Percentiles rank a stretch among this genome's conserved stretches.
phyloP scores from a whole-genome alignment of 352 stramenopile genomes.

The Blastocystis sp. region DNA sequence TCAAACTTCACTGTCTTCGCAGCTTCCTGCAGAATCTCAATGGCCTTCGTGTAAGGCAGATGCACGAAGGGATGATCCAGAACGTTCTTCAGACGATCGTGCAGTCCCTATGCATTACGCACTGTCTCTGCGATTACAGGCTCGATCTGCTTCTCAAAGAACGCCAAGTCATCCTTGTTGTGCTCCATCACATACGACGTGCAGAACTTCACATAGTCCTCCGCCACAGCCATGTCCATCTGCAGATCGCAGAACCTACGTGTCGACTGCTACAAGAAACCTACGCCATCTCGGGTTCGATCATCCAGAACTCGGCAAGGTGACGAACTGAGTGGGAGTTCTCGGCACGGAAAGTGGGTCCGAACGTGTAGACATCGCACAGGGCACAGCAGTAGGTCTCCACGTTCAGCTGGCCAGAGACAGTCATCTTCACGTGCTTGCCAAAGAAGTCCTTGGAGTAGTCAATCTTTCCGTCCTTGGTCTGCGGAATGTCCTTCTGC shows the following conservation, averaged over 20 bases:
- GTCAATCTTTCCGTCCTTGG: conserved; percentile 67
- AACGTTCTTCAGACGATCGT: conserved; percentile 74
- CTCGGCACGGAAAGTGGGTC: conserved; percentile 94
- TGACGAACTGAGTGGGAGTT: conserved; percentile 94
- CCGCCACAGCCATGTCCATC: conserved; percentile 85
- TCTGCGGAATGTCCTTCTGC: conserved; percentile 56
- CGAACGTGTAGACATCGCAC: conserved; percentile 97
- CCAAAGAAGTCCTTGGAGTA: conserved; percentile 89
- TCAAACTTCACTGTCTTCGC: conserved; percentile 73
- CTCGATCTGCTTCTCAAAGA: conserved; percentile 81
- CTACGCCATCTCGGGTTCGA: conserved; percentile 89
- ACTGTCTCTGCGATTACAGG: conserved; percentile 66
- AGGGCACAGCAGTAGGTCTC: conserved; percentile 93
- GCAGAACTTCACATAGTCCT: conserved; percentile 81
- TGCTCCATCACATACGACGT: conserved; percentile 75
- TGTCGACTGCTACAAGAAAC: conserved; percentile 18
- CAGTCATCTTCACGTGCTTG: conserved; percentile 79
- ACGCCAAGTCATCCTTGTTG: conserved; percentile 82
- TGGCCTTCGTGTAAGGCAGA: conserved; percentile 87
- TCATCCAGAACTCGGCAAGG: conserved; percentile 95
- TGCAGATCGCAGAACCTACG: conserved; percentile 74
- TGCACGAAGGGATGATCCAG: conserved; percentile 78
- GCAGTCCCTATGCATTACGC: conserved; percentile 69
- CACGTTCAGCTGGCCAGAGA: conserved; percentile 80
- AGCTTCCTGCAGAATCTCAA: conserved; percentile 84